Conservation (phyloP, 352 stramenopile species). For the Phytophthora fragariae region DNA sequence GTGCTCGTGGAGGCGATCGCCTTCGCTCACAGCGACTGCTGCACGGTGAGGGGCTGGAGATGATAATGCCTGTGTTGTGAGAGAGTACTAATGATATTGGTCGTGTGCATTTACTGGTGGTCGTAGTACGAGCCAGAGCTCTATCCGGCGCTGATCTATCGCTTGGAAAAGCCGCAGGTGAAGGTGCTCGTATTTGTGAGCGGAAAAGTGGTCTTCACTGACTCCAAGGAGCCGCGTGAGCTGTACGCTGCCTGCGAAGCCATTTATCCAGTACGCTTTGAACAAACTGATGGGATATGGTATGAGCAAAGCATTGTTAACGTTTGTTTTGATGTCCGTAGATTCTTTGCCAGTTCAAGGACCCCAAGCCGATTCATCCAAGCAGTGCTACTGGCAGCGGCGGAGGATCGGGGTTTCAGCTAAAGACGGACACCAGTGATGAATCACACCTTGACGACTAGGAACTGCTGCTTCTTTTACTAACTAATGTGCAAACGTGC, state of each 20-base stretch:
- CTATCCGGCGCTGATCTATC: constrained; percentile 99
- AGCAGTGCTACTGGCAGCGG: constrained; percentile 6
- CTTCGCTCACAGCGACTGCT: constrained; percentile 76
- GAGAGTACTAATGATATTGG: not conserved
- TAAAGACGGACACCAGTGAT: constrained; percentile 40
- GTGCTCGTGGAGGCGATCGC: constrained; percentile 85
- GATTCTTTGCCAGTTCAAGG: constrained; percentile 70
- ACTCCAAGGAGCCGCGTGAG: constrained; percentile 88
- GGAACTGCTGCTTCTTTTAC: not conserved
- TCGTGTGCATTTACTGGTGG: not conserved
- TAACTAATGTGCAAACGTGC: no score
- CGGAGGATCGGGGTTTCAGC: not conserved
- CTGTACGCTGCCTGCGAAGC: constrained; percentile 85
- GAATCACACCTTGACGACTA: constrained; percentile 55
- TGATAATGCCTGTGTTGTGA: not conserved
- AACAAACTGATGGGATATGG: not conserved
- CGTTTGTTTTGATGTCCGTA: constrained; percentile 28
- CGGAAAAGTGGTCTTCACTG: constrained; percentile 98
- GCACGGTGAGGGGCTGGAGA: constrained; percentile 54
- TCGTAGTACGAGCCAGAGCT: constrained; percentile 98
- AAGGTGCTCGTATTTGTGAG: constrained; percentile 99
- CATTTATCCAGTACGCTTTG: constrained; percentile 71
- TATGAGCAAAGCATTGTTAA: no score
- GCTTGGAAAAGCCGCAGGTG: constrained; percentile 95
- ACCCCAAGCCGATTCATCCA: constrained; percentile 47